Evolutionary conservation across 2,329 filamentous ascomycete genomes (phyloP).

Genomic region (Seiridium cupressi): DNA sequence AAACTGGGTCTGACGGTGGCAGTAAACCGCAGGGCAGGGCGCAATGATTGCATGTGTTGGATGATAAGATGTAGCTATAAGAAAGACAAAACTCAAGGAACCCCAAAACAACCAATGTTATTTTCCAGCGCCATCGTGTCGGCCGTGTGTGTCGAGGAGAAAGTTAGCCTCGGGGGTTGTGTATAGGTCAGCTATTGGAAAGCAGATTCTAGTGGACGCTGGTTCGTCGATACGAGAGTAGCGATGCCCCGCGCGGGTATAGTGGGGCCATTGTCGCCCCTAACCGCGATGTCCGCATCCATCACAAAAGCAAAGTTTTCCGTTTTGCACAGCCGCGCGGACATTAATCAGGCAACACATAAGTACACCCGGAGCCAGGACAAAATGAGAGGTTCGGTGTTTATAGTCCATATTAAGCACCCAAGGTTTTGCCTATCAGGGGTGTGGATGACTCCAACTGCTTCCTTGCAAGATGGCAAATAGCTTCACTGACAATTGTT

Average conservation of each 20-base stretch:
- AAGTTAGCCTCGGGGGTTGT: background rate
- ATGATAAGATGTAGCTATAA: background rate
- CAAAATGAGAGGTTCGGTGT: background rate
- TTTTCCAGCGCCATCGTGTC: background rate
- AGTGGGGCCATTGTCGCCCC: background rate
- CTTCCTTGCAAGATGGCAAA: too few relatives aligned
- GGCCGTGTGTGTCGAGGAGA: background rate
- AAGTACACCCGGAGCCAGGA: too few relatives aligned
- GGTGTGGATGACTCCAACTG: background rate
- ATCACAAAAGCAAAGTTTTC: too few relatives aligned
- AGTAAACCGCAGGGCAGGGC: background rate
- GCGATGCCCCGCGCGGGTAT: background rate
- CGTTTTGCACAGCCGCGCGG: background rate
- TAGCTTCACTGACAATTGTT: background rate
- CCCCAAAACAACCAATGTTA: too few relatives aligned
- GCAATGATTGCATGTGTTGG: background rate
- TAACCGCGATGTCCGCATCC: background rate
- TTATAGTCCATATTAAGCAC: background rate
- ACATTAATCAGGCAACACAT: background rate
- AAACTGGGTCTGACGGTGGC: background rate
- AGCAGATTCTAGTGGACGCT: constrained; percentile 2
- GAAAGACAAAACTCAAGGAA: background rate
- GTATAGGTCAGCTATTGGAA: constrained; percentile 15
- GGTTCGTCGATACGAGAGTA: background rate
- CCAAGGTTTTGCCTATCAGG: background rate